These are phyloP conservation scores for Picea glauca DNA, from an alignment of 75 land plant genomes.

Conservation along the genomic window DNA sequence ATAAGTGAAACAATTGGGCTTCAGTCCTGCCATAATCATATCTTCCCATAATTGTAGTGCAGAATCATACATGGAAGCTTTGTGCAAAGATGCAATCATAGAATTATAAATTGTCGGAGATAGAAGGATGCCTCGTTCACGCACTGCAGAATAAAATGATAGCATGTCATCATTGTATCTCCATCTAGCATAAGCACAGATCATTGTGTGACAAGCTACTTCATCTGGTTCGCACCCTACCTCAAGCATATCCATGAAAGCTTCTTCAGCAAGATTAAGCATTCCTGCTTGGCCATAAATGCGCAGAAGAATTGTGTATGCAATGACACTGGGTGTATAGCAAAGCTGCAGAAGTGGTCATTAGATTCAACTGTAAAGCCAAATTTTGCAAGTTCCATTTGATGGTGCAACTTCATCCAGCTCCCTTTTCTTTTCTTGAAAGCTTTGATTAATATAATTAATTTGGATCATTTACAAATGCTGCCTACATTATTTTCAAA, in stretches of 20 bases:
- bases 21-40: constrained; percentile 44
- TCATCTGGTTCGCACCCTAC: constrained; percentile 93
- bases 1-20: constrained; percentile 55
- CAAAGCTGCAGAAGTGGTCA: constrained; percentile 46
- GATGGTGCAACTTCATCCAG: background rate
- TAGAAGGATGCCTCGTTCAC: constrained; percentile 39
- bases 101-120: constrained; percentile 54
- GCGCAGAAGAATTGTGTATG: constrained; percentile 77
- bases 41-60: constrained; percentile 72
- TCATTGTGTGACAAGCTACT: constrained; percentile 80
- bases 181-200: constrained; percentile 89
- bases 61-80: constrained; percentile 45
- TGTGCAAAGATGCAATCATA: constrained; percentile 76
- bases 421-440: background rate
- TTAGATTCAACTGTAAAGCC: background rate
- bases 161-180: constrained; percentile 69
- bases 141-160: constrained; percentile 63
- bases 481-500: background rate
- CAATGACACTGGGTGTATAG: constrained; percentile 86
- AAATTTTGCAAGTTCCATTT: background rate
- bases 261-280: constrained; percentile 73
- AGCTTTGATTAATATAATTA: background rate
- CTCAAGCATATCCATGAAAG: constrained; percentile 93
- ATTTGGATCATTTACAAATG: background rate
- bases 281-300: constrained; percentile 87